These are phyloP conservation scores for Carex pumila DNA, from an alignment of 176 grass and related monocot species.

Conservation along the genomic window DNA sequence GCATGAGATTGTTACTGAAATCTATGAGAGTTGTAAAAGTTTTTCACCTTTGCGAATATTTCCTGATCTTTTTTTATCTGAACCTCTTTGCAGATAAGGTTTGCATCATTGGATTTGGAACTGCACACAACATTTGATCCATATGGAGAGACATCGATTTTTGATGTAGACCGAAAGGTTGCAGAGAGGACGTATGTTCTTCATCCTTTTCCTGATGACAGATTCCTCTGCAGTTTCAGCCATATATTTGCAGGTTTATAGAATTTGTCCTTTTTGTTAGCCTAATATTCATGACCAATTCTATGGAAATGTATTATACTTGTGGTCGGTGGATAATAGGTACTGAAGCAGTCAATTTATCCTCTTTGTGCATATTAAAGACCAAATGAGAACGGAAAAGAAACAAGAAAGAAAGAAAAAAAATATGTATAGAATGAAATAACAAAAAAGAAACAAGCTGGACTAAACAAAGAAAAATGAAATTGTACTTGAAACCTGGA, in stretches of 20 bases:
- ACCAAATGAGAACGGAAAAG: not conserved
- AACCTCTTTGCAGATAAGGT: constrained; percentile 62
- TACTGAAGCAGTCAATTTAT: not conserved
- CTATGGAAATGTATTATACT: not conserved
- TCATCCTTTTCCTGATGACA: constrained; percentile 75
- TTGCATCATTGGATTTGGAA: constrained; percentile 80
- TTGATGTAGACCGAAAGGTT: constrained; percentile 77
- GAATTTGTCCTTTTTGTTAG: not conserved
- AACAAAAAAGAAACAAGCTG: not conserved
- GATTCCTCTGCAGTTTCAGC: constrained; percentile 86
- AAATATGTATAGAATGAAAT: not conserved
- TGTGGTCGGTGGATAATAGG: not conserved
- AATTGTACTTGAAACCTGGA: constrained; percentile 1
- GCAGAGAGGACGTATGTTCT: constrained; percentile 71
- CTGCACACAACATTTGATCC: constrained; percentile 80
- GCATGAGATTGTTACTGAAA: not conserved
- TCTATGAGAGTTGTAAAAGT: not conserved
- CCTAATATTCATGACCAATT: not conserved
- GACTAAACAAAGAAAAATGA: not conserved
- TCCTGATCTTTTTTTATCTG: not conserved
- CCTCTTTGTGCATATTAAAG: not conserved
- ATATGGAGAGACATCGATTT: constrained; percentile 48
- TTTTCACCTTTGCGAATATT: not conserved
- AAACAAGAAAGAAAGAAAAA: not conserved
- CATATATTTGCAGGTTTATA: constrained; percentile 92